Percentiles rank a stretch among this genome's conserved stretches.
Conservation (phyloP, 2,329 filamentous ascomycete species). For the Tolypocladium tropicale region DNA sequence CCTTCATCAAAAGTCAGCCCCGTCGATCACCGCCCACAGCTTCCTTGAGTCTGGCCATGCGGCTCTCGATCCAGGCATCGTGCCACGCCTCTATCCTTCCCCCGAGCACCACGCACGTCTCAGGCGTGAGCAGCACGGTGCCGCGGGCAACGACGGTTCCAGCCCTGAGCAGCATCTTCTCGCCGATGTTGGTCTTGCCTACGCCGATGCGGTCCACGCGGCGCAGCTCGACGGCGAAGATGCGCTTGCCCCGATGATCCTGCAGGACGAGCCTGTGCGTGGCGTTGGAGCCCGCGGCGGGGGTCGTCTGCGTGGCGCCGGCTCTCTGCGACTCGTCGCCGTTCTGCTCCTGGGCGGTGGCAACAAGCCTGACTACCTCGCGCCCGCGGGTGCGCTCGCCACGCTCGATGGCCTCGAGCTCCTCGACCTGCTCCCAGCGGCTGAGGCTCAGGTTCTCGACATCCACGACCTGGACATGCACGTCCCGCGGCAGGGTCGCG, state of each 20-base stretch:
- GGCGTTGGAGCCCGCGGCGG: conserved; percentile 30
- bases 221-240: conserved; percentile 64
- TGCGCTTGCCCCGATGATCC: conserved; percentile 59
- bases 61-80: conserved; percentile 61
- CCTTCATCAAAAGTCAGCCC: not conserved
- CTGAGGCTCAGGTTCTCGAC: conserved; percentile 73
- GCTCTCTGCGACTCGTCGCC: conserved; percentile 25
- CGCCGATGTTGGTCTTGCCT: conserved; percentile 59
- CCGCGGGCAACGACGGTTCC: conserved; percentile 61
- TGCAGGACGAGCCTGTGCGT: conserved; percentile 77
- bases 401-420: conserved; percentile 61
- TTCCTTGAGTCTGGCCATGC: conserved; percentile 58
- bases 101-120: conserved; percentile 61
- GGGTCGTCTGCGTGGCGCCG: not conserved
- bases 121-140: conserved; percentile 65
- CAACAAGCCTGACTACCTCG: conserved; percentile 65
- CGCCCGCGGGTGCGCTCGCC: conserved; percentile 67
- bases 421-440: conserved; percentile 80
- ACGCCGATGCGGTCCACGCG: conserved; percentile 56
- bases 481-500: conserved; percentile 44
- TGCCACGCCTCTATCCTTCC: conserved; percentile 80
- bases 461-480: conserved; percentile 75
- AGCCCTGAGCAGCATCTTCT: conserved; percentile 66
- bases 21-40: conserved; percentile 33
- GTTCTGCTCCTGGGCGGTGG: conserved; percentile 31